phyloP scores from a whole-genome alignment of 176 grass and related monocot species.

The Cenchrus purpureus region DNA sequence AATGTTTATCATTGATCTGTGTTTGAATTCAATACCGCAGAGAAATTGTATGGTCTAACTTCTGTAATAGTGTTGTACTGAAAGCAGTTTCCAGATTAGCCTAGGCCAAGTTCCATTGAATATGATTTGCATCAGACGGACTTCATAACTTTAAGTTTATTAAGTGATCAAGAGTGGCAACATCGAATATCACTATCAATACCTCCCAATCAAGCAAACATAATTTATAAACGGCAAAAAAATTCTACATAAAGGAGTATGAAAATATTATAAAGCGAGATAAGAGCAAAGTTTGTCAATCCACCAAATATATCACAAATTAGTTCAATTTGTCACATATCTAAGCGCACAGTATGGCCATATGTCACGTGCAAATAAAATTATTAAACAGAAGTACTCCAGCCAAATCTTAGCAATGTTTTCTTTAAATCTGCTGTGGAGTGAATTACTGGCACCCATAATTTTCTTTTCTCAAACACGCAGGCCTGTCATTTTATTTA shows the following conservation, averaged over 20 bases:
- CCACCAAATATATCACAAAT: neutral
- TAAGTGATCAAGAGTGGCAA: neutral
- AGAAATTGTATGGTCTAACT: neutral
- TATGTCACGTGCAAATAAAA: neutral
- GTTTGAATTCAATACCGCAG: constrained; percentile 8
- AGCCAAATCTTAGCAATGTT: neutral
- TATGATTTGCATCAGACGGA: neutral
- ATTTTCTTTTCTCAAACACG: too few relatives aligned
- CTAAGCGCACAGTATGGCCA: constrained; percentile 3
- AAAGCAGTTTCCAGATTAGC: neutral
- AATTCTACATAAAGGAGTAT: constrained; percentile 21
- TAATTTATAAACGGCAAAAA: neutral
- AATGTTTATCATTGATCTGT: constrained; percentile 14
- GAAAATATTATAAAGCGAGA: neutral
- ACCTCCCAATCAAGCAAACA: constrained; percentile 27
- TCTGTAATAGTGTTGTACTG: constrained; percentile 12
- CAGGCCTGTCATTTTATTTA: too few relatives aligned
- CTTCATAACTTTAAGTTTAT: neutral
- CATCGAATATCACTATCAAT: neutral
- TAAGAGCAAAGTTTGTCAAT: neutral
- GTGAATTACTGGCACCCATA: neutral
- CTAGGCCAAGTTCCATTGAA: constrained; percentile 1
- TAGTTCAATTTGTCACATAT: constrained; percentile 18
- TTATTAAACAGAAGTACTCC: constrained; percentile 8
- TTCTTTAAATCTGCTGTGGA: neutral